Evolutionary conservation across 768 basidiomycete genomes (phyloP), one percentile per base, ranked within the genome.

Genomic region (Tulasnella sp.): DNA sequence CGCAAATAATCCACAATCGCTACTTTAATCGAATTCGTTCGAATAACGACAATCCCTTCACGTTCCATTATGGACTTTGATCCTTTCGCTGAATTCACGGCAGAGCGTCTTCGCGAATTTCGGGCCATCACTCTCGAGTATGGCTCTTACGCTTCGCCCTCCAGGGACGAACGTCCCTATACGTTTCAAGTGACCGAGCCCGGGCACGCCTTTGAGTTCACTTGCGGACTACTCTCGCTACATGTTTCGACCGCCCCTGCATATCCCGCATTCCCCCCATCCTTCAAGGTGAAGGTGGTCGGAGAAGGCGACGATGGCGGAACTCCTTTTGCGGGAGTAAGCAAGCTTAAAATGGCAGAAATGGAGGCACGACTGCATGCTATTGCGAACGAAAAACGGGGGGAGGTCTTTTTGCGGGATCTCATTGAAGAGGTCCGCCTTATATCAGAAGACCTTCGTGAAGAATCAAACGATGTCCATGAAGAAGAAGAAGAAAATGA

Each of bases 41-140:
- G 32, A 67, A 4, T 29, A 20, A 26, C 57, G n/a, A 29, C 26
- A 23, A 35, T 5, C 13, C 29, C 26, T 13, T 32, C 32, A 16
- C 32, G 9, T 0, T 26, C 61, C 61, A 13, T 29, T 35, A 67
- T 67, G 61, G 61, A 35, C 51, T 9, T 51, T 20, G 51, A 51
- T 51, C 51, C 51, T 32, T 67, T 67, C 18, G 61, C 61, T 29
- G 32, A 67, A 5, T 29, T 67, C 61, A 67, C 61, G 16, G 61
- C 26, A 10, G 61, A 67, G 26, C 61, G 61, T 5, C 61, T 67
- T 67, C 61, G 61, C 13, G 61, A 67, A 67, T 67, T 67, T 35
- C 61, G 26, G 15, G 26, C 61, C 61, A 67, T 67, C 61, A 35
- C 61, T 67, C 61, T 67, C 26, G 61, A 67, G 61, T 67, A 67